phyloP scores from a whole-genome alignment of 345 rosid genomes.

The Salix viminalis region DNA sequence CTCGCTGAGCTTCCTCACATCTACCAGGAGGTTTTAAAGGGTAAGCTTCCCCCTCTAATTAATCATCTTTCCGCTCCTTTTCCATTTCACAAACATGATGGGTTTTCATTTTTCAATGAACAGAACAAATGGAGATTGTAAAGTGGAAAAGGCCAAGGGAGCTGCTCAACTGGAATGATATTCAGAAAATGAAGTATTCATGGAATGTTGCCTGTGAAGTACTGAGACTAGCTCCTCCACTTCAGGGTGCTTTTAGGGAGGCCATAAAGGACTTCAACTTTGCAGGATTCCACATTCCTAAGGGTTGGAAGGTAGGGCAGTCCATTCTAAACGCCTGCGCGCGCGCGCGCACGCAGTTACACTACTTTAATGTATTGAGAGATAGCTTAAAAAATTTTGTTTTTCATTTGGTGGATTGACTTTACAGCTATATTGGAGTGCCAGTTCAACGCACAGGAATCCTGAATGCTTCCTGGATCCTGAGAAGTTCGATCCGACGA shows the following conservation, averaged over 20 bases:
- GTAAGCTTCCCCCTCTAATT: not conserved
- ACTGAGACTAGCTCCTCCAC: not conserved
- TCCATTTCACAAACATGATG: no score
- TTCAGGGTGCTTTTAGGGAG: not conserved
- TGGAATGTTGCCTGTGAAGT: not conserved
- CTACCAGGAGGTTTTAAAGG: slow-evolving; percentile 7
- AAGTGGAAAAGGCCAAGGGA: not conserved
- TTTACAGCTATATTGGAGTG: not conserved
- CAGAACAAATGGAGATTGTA: slow-evolving; percentile 2
- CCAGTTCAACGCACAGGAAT: not conserved
- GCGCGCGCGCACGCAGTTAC: no score
- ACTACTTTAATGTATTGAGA: no score
- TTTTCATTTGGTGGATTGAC: not conserved
- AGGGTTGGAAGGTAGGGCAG: slow-evolving; percentile 7
- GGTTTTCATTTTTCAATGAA: not conserved
- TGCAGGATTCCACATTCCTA: not conserved
- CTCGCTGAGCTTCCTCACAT: slow-evolving; percentile 21
- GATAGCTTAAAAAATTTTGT: not conserved
- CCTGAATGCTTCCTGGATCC: not conserved
- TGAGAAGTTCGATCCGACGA: not conserved
- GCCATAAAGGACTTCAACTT: not conserved
- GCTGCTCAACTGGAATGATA: not conserved
- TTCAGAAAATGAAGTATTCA: slow-evolving; percentile 2
- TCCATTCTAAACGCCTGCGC: not conserved
- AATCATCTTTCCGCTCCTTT: no score